Base-by-base conservation (phyloP, 139 green algal species). In the Tetradesmus lagerheimii region DNA sequence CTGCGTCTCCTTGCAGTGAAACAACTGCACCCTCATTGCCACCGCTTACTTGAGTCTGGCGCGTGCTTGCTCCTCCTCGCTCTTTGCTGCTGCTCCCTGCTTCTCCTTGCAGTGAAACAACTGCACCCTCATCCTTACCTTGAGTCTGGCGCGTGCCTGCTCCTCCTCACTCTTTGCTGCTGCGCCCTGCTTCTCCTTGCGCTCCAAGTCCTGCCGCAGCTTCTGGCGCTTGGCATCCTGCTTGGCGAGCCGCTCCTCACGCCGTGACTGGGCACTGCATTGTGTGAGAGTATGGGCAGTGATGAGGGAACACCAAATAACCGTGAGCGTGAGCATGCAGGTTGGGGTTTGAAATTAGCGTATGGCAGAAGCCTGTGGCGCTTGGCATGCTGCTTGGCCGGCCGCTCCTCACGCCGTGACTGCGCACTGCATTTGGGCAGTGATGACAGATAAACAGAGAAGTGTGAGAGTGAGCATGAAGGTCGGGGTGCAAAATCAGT, bases 141-240 rank as follows among this genome's bases (percentile, higher is more conserved):
- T 86, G 41, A 95, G 85, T 34, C 91, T 83, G n/a, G 82, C 84
- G 4, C 87, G 81, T 4, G 94, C 94, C 31, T 87, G n/a, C 27
- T 96, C 92, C 84, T 96, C 95, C 88, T 99, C 97, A 16, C 93
- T 88, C 43, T 89, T 76, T 77, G 96, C 80, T 15, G 80, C 74
- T 31, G 93, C 93, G 8, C 83, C 31, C 20, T 95, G 89, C 75
- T 95, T 93, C 92, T 99, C 97, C 57, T 93, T 85, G 53, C 88
- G 76, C 83, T 97, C 94, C 83, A 99, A 92, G 1, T 98, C 96
- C 5, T 94, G 90, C 66, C 92, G 90, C 95, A 98, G 95, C 85
- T 96, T 95, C 71, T 95, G 95, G 57, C 97, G 92, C 92, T 98
- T 98, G 66, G 93, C 95, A 86, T 92, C 93, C 53, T 95, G 85